Base-by-base conservation (phyloP, 352 stramenopile species). In the Aphanomyces invadans region DNA sequence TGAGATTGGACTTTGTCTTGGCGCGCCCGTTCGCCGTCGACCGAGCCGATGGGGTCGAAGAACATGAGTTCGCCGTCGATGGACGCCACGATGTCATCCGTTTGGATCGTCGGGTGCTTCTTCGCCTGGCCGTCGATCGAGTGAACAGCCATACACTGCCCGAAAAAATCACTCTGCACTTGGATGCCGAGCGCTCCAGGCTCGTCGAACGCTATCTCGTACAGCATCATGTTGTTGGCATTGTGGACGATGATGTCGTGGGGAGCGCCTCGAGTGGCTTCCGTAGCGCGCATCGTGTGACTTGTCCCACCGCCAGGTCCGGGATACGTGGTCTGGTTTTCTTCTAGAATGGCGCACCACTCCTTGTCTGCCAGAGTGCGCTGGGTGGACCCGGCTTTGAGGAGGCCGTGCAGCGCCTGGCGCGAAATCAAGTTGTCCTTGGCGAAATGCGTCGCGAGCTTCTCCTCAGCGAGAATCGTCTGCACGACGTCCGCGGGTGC, bases 171-270 rank as follows among this genome's bases (percentile, higher is more conserved):
- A 1, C 73, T 80, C 49, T 84, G 78, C 3, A 87, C 64, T 10
- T 69, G 55, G 0, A 87, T 39, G 1, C 78, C 78, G 29, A 81
- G 65, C 5, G 77, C 70, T 10, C 75, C 75, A 4, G 68, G 62
- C 51, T 83, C 76, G 10, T 78, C 71, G 32, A 84, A 87, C 15
- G 74, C 74, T 38, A 87, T 80, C 51, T 87, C 76, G 62, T 84
- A 84, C 38, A 76, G 83, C 4, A 87, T 48, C n/a, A 84, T 74
- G 73, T 87, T 77, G 57, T 87, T 84, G n/a, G 70, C 54, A 23
- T 76, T 83, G 61, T 87, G 83, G 3, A 77, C 74, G 0, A 87
- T 73, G n/a, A 83, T 71, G 1, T 84, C 73, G 9, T 78, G 66
- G 17, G 76, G 76, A 28, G 44, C 69, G 70, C 1, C 74, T 51